phyloP scores from a whole-genome alignment of 495 filamentous ascomycete species.

The Staphylotrichum longicolle region DNA sequence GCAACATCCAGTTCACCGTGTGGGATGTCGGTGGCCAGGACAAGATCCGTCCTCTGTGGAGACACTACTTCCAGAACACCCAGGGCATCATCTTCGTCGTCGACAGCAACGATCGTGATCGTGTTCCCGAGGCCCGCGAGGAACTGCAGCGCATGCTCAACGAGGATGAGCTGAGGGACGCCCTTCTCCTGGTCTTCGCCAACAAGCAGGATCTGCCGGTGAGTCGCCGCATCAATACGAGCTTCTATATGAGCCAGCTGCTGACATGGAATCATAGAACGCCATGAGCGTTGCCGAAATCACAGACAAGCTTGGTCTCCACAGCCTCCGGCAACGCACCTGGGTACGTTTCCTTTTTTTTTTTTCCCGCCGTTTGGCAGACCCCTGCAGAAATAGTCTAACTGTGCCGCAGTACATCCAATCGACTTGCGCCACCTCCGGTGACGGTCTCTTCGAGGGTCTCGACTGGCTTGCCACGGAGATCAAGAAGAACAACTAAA shows the following conservation, averaged over 20 bases:
- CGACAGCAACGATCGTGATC: constrained; percentile 99
- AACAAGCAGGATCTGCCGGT: constrained; percentile 99
- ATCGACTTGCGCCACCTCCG: constrained; percentile 98
- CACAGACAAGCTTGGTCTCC: constrained; percentile 98
- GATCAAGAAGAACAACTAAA: constrained; percentile 86
- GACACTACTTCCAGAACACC: constrained; percentile 99
- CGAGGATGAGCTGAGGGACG: constrained; percentile 98
- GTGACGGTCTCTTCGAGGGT: constrained; percentile 99
- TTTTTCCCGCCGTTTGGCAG: background rate
- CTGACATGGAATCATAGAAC: constrained; percentile 59
- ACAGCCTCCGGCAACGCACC: constrained; percentile 93
- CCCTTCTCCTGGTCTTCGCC: constrained; percentile 95
- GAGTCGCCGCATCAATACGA: constrained; percentile 36
- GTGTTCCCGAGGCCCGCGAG: constrained; percentile 97
- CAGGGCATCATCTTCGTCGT: constrained; percentile 99
- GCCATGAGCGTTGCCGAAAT: constrained; percentile 99
- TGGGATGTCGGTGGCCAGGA: constrained; percentile 99
- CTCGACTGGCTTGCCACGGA: constrained; percentile 98
- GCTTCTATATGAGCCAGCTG: background rate
- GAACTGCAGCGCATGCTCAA: constrained; percentile 99
- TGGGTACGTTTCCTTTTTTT: constrained; percentile 70
- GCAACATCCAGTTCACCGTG: constrained; percentile 99
- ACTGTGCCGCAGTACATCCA: constrained; percentile 79
- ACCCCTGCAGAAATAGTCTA: constrained; percentile 22
- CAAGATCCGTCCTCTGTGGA: constrained; percentile 99